These are phyloP conservation scores for Kingdonia uniflora DNA, from an alignment of 164 flowering plant genomes.

Conservation along the genomic window DNA sequence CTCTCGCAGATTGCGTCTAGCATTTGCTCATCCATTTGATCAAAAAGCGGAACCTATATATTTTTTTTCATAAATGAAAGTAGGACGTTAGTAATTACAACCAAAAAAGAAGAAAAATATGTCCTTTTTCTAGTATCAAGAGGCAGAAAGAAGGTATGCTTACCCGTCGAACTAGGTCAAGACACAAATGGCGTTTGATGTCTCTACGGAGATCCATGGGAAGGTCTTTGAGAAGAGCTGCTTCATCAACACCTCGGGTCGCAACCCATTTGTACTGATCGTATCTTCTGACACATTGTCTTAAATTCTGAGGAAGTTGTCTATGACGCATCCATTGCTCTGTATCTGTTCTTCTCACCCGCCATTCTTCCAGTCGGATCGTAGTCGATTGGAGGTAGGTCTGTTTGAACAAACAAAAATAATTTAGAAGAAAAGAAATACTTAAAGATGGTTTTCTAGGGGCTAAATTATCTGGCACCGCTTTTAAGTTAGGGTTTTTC, in stretches of 20 bases:
- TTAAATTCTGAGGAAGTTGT: constrained; percentile 76
- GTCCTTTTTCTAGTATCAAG: too few species aligned
- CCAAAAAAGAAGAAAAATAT: too few species aligned
- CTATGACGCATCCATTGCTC: constrained; percentile 98
- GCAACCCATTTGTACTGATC: constrained; percentile 92
- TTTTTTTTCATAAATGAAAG: too few species aligned
- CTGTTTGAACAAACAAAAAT: constrained; percentile 23
- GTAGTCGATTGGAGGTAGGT: constrained; percentile 86
- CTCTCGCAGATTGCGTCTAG: constrained; percentile 87
- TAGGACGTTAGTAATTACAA: too few species aligned
- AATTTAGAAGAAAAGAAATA: too few species aligned
- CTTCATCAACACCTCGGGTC: constrained; percentile 90
- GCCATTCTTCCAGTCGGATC: constrained; percentile 84
- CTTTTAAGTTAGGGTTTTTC: too few species aligned
- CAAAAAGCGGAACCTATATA: constrained; percentile 78
- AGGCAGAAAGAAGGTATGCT: constrained; percentile 12
- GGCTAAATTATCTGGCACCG: too few species aligned
- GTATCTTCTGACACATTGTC: constrained; percentile 55
- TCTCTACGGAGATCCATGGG: constrained; percentile 81
- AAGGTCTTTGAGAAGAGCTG: constrained; percentile 58
- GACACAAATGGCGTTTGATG: constrained; percentile 91
- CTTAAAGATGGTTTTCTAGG: too few species aligned
- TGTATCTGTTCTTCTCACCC: constrained; percentile 73
- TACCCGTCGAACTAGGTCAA: constrained; percentile 81
- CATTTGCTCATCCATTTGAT: constrained; percentile 84